These are phyloP conservation scores for Talaromyces borbonicus DNA, from an alignment of 495 filamentous ascomycete genomes.

Conservation along the genomic window DNA sequence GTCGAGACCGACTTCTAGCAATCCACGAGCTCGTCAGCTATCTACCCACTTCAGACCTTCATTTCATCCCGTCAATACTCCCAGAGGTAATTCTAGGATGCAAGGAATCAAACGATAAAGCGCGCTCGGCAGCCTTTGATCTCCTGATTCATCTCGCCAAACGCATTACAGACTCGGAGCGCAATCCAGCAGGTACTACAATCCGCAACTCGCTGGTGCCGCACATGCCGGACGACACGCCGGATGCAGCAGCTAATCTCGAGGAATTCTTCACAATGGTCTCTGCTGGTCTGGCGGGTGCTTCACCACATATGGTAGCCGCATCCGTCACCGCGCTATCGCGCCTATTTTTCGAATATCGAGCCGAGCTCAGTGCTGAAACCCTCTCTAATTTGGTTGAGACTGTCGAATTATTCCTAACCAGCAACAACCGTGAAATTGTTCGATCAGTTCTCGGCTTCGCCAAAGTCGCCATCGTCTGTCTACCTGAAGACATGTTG, in stretches of 20 bases:
- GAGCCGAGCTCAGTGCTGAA: conserved; percentile 41
- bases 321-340: conserved; percentile 89
- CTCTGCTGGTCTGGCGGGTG: conserved; percentile 83
- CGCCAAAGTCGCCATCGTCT: conserved; percentile 88
- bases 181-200: conserved; percentile 50
- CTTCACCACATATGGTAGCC: conserved; percentile 88
- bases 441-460: conserved; percentile 89
- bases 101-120: conserved; percentile 95
- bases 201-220: conserved; percentile 79
- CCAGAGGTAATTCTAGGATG: conserved; percentile 89
- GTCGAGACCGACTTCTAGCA: conserved; percentile 74
- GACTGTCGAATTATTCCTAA: conserved; percentile 89
- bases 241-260: conserved; percentile 63
- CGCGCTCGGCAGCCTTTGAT: conserved; percentile 79
- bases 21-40: conserved; percentile 68
- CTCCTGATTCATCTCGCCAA: conserved; percentile 81
- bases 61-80: conserved; percentile 86
- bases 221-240: conserved; percentile 71
- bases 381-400: conserved; percentile 71
- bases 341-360: conserved; percentile 84
- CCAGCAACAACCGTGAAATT: conserved; percentile 90
- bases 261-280: conserved; percentile 99
- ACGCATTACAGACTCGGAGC: conserved; percentile 51
- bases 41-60: conserved; percentile 62
- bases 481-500: conserved; percentile 66